Evolutionary conservation across 2,329 filamentous ascomycete genomes (phyloP), one percentile per base, ranked within the genome.

Genomic region (Penicillium sp.): DNA sequence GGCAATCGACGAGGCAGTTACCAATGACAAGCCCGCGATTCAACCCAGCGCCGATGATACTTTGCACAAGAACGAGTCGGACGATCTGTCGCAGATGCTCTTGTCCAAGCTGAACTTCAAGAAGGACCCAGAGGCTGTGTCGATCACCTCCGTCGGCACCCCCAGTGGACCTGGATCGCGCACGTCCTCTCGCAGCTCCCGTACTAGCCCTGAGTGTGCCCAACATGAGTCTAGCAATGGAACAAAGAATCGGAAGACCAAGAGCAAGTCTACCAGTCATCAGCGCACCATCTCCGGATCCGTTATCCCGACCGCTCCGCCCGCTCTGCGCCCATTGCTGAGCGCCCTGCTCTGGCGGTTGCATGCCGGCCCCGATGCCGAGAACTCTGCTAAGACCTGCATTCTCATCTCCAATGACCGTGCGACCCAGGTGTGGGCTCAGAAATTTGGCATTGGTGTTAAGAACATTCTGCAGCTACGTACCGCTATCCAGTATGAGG

Each of bases 401-500:
- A 78, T 79, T 37, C 66, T 79, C 7, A 71, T 79, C 26, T 75
- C 75, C 40, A 79, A 79, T 49, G 75, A 78, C 49, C 74, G 72
- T 13, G 65, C 67, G 44, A 77, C 73, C 6, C 75, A 78, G 57
- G 60, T 71, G 2, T 77, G 75, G 75, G 77, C 77, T 5, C 76
- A 78, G 59, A 79, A 78, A 53, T 79, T 79, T 57, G 76, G 76
- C 10, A 75, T 79, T 42, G 71, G 69, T 2, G 74, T 76, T 29
- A 79, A 79, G 64, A 79, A 77, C 54, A 77, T 79, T 56, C 74
- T 78, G 50, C 77, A 79, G 57, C 61, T 79, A 48, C 76, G 77
- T 35, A 78, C 75, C 14, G 74, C 76, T 22, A 77, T 79, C 55
- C 75, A 78, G 54, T 74, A 78, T 57, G 77, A 79, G 60, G 76